A percentile compares a stretch with the other conserved stretches of the same genome.
phyloP scores from a whole-genome alignment of 1,284 basidiomycete species.

The Termitomyces sp. region DNA sequence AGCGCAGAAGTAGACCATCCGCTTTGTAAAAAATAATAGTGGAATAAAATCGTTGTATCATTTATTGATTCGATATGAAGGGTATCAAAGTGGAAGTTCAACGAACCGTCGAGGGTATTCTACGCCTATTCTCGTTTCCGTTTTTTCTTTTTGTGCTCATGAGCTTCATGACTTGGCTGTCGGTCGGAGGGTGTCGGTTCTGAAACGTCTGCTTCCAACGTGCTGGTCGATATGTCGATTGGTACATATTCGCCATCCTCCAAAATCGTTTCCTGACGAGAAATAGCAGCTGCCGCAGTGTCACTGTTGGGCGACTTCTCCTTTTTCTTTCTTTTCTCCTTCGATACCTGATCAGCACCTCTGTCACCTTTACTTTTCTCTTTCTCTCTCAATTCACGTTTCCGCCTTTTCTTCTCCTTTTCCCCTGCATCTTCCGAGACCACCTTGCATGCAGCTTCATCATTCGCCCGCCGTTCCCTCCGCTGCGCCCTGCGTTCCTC shows the following conservation, averaged over 20 bases:
- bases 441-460: conserved; percentile 9
- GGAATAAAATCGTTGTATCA: conserved; percentile 7
- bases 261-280: neutral
- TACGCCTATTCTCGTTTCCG: conserved; percentile 22
- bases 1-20: conserved; percentile 7
- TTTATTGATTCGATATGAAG: conserved; percentile 1
- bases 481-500: conserved; percentile 12
- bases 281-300: neutral
- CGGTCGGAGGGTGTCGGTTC: neutral
- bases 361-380: neutral
- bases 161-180: neutral
- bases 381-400: conserved; percentile 12
- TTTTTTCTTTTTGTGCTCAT: conserved; percentile 21
- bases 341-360: neutral
- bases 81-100: neutral
- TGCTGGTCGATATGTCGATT: neutral
- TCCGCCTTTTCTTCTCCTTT: conserved; percentile 17
- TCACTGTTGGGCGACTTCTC: neutral
- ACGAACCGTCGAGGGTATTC: conserved; percentile 10
- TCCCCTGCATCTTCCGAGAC: neutral
- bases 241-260: neutral
- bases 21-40: conserved; percentile 15
- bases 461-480: conserved; percentile 1
- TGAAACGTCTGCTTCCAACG: neutral
- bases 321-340: conserved; percentile 5